phyloP scores from a whole-genome alignment of 305 asterid species.

The Fraxinus greggii region DNA sequence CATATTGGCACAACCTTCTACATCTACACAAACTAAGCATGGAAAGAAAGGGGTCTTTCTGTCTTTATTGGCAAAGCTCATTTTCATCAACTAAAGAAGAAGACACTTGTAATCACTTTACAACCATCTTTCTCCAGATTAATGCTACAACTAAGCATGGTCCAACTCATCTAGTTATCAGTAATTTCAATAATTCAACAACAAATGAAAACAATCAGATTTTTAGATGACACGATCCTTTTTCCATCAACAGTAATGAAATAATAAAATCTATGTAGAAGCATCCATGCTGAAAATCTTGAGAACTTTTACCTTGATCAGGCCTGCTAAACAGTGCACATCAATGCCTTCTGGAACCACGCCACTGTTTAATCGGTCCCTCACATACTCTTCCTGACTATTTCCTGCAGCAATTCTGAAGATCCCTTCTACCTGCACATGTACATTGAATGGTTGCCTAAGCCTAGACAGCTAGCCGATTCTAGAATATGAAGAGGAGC shows the following conservation, averaged over 20 bases:
- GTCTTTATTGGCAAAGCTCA: not conserved
- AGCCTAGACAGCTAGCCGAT: not conserved
- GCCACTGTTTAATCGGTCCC: constrained; percentile 84
- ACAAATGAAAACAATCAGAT: not conserved
- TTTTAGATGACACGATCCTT: not conserved
- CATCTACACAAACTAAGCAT: not conserved
- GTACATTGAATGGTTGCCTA: constrained; percentile 21
- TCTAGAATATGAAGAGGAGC: not conserved
- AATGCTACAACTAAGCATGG: not conserved
- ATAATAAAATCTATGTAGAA: constrained; percentile 6
- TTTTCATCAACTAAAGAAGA: not conserved
- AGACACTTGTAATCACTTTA: not conserved
- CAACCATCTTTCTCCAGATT: not conserved
- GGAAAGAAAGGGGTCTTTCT: not conserved
- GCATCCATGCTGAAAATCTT: not conserved
- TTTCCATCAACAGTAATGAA: not conserved
- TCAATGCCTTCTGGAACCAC: constrained; percentile 79
- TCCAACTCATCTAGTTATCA: not conserved
- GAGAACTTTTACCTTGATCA: constrained; percentile 62
- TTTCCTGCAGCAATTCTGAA: constrained; percentile 96
- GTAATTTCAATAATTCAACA: not conserved
- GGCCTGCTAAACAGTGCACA: constrained; percentile 94
- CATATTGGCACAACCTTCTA: not conserved
- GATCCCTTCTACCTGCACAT: constrained; percentile 88
- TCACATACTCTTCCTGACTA: constrained; percentile 87